Conservation (phyloP, 306 rosid species). For the Abrus pulchellus region DNA sequence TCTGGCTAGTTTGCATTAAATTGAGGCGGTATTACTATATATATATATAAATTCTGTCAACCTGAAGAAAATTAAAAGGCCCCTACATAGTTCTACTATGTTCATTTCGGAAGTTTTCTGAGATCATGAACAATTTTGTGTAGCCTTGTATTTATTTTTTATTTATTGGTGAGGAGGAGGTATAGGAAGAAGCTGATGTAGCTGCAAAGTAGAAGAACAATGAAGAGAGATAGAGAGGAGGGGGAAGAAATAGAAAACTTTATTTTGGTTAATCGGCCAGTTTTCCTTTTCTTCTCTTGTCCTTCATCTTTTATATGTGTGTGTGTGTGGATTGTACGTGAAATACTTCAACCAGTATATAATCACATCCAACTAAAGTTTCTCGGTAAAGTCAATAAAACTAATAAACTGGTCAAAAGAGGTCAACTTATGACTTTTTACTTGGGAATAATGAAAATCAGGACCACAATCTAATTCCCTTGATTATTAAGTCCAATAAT, state of each 20-base stretch:
- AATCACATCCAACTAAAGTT: neutral
- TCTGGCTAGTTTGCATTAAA: conserved; percentile 44
- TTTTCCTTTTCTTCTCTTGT: conserved; percentile 25
- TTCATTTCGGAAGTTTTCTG: conserved; percentile 41
- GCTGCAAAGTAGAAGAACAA: conserved; percentile 45
- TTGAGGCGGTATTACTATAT: conserved; percentile 28
- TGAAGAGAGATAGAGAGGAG: conserved; percentile 24
- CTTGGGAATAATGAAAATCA: neutral
- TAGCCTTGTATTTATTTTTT: conserved; percentile 38
- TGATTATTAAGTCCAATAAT: neutral
- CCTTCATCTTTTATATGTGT: neutral
- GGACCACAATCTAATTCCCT: neutral
- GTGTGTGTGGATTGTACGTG: neutral
- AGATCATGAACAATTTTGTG: conserved; percentile 56
- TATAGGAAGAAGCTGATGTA: conserved; percentile 39
- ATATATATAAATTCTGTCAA: conserved; percentile 47
- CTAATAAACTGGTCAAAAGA: too few relatives aligned
- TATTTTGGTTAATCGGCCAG: conserved; percentile 1
- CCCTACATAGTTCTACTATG: conserved; percentile 44
- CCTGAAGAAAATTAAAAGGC: conserved; percentile 1
- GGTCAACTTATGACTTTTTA: neutral
- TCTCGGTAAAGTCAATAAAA: neutral
- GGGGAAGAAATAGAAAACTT: conserved; percentile 46
- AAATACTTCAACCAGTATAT: too few relatives aligned
- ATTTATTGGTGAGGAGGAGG: conserved; percentile 50